Evolutionary conservation across 2,329 filamentous ascomycete genomes (phyloP).

Genomic region (Botrytis tulipae): DNA sequence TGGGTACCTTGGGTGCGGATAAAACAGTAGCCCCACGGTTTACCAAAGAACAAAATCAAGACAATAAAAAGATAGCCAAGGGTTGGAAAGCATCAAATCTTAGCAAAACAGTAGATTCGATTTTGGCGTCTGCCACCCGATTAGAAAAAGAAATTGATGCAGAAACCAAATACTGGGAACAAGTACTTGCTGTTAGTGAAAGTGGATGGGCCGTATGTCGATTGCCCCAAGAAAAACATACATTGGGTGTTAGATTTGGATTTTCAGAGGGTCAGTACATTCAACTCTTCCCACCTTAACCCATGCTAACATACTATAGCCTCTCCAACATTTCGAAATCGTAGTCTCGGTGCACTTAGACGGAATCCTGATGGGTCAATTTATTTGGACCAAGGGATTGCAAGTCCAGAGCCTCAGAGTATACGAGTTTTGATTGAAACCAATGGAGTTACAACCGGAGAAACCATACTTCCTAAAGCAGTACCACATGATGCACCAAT

Average conservation of each 20-base stretch:
- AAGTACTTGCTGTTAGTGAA: slow-evolving; percentile 76
- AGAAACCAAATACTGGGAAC: slow-evolving; percentile 86
- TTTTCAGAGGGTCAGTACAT: slow-evolving; percentile 61
- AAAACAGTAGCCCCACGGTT: slow-evolving; percentile 60
- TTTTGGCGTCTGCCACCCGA: slow-evolving; percentile 68
- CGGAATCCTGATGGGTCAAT: slow-evolving; percentile 73
- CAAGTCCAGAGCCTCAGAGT: slow-evolving; percentile 51
- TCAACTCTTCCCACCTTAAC: slow-evolving; percentile 6
- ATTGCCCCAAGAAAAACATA: slow-evolving; percentile 68
- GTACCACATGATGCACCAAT: slow-evolving; percentile 58
- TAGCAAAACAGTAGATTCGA: slow-evolving; percentile 68
- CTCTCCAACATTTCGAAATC: slow-evolving; percentile 58
- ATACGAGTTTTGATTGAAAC: slow-evolving; percentile 67
- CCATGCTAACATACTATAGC: slow-evolving; percentile 43
- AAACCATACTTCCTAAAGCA: slow-evolving; percentile 51
- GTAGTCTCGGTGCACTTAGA: slow-evolving; percentile 77
- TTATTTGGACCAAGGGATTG: slow-evolving; percentile 61
- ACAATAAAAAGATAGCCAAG: slow-evolving; percentile 56
- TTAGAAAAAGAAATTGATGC: slow-evolving; percentile 74
- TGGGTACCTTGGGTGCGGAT: slow-evolving; percentile 71
- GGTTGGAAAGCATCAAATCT: slow-evolving; percentile 81
- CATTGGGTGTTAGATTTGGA: slow-evolving; percentile 83
- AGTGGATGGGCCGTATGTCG: slow-evolving; percentile 84
- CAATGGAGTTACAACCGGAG: slow-evolving; percentile 57
- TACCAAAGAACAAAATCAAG: slow-evolving; percentile 53